A percentile compares a stretch with the other conserved stretches of the same genome.
Evolutionary conservation across 1,139 yeast genomes (phyloP).

Genomic region (Geotrichum phurueaensis): DNA sequence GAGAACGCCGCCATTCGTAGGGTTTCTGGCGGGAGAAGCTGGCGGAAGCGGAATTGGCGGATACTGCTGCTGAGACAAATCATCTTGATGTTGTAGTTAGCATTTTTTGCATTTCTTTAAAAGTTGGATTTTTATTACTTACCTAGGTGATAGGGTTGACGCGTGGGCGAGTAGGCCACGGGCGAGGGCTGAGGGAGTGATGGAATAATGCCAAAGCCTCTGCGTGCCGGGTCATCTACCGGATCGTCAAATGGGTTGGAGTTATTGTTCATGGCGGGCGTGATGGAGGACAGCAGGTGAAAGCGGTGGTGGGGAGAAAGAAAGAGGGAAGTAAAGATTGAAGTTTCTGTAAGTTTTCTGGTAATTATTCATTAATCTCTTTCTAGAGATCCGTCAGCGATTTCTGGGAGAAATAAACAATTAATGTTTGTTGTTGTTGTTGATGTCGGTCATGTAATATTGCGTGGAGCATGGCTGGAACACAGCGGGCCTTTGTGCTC

Average conservation of each 20-base stretch:
- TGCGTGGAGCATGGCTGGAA: neutral
- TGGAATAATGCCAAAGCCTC: slow-evolving; percentile 9
- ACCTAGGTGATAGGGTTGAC: slow-evolving; percentile 26
- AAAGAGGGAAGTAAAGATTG: neutral
- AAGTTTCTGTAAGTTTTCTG: neutral
- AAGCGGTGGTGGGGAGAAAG: neutral
- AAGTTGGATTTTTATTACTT: slow-evolving; percentile 4
- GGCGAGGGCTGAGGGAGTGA: slow-evolving; percentile 19
- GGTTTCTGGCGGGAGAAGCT: slow-evolving; percentile 19
- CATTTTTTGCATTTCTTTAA: neutral
- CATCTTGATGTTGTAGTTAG: neutral
- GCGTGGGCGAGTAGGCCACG: slow-evolving; percentile 21
- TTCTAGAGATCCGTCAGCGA: neutral
- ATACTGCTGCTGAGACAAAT: neutral
- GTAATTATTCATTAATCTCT: neutral
- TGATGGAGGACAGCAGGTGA: neutral
- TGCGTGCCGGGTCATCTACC: neutral
- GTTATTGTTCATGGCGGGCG: neutral
- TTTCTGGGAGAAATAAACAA: neutral
- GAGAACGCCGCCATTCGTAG: slow-evolving; percentile 8
- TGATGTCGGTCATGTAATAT: neutral
- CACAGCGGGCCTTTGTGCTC: neutral
- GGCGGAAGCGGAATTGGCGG: neutral
- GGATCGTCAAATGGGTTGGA: neutral
- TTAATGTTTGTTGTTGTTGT: neutral